Evolutionary conservation across 78 protist genomes (phyloP), one percentile per base, ranked within the genome.

Genomic region (Dictyostelium citrinum): DNA sequence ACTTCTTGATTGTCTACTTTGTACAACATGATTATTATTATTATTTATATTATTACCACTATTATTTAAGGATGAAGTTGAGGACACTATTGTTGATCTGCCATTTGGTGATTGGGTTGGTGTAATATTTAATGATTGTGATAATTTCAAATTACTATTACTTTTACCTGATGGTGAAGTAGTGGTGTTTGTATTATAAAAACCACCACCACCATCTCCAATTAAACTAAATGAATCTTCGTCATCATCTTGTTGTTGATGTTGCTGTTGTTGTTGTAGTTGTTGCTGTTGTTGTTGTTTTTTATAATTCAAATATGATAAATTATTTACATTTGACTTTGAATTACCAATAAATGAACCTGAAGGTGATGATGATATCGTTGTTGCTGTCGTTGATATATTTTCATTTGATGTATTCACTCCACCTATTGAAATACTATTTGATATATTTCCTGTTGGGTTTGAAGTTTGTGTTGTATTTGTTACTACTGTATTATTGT

Each of bases 181-280:
- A 20, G 64, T 55, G 9, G 24, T 35, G 16, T 29, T 29, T 64
- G 17, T 71, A 33, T 17, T 31, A 35, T 71, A 27, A 17, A 8
- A 14, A 12, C 14, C 20, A 22, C n/a, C n/a, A 39, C 11, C 12
- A 12, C 31, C 12, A 41, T 39, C 81, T 0, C 81, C 81, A 22
- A 74, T 74, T 74, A 74, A 39, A 74, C 45, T 24, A 12, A 39
- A 74, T 1, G 81, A n/a, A 39, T 82, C 82, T 72, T 83, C 90
- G 6, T 83, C 82, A 4, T 72, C 90, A 29, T 67, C 86, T 39
- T 37, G 2, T 6, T 27, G 31, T n/a, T n/a, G 27, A 60, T 58
- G 35, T 79, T 55, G 33, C 46, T 24, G 29, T 64, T 37, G 55
- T 79, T 79, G 84, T 24, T 33, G 49, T 35, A 7, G 12, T 20